Evolutionary conservation across 331 rosid species (phyloP).

Genomic region (Pyracantha coccinea): DNA sequence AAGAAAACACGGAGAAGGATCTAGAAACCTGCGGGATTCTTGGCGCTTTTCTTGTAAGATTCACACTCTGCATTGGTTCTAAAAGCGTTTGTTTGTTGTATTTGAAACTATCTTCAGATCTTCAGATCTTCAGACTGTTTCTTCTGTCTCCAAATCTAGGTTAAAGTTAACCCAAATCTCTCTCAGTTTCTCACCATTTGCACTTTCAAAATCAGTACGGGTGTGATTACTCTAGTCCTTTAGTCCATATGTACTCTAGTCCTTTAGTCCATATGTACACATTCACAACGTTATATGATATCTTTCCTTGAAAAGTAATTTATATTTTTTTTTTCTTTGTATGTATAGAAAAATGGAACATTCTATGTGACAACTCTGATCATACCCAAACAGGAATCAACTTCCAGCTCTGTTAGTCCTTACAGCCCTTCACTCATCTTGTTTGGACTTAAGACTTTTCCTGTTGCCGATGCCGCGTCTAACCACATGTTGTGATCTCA

Average conservation of each 20-base stretch:
- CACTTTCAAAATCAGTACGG: not conserved
- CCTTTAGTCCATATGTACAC: not conserved
- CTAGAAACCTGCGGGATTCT: slow-evolving; percentile 84
- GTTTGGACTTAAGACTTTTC: not conserved
- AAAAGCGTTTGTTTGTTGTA: not conserved
- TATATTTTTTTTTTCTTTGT: slow-evolving; percentile 14
- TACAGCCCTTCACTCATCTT: slow-evolving; percentile 1
- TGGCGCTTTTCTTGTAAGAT: slow-evolving; percentile 68
- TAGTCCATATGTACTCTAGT: not conserved
- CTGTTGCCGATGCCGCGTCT: too few relatives aligned
- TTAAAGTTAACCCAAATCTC: not conserved
- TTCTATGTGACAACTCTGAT: slow-evolving; percentile 72
- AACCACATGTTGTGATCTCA: slow-evolving; percentile 5
- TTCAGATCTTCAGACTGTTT: not conserved
- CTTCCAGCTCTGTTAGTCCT: slow-evolving; percentile 70
- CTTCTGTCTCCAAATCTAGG: not conserved
- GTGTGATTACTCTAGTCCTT: not conserved
- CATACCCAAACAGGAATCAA: slow-evolving; percentile 85
- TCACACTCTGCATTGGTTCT: not conserved
- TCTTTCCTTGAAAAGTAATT: slow-evolving; percentile 11
- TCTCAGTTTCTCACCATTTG: not conserved
- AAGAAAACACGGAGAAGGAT: slow-evolving; percentile 62
- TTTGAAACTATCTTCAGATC: not conserved
- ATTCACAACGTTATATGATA: not conserved
- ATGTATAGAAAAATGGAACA: slow-evolving; percentile 49